Evolutionary conservation across 1,284 basidiomycete species (phyloP).

Genomic region (Sanghuangporus sanghuang): DNA sequence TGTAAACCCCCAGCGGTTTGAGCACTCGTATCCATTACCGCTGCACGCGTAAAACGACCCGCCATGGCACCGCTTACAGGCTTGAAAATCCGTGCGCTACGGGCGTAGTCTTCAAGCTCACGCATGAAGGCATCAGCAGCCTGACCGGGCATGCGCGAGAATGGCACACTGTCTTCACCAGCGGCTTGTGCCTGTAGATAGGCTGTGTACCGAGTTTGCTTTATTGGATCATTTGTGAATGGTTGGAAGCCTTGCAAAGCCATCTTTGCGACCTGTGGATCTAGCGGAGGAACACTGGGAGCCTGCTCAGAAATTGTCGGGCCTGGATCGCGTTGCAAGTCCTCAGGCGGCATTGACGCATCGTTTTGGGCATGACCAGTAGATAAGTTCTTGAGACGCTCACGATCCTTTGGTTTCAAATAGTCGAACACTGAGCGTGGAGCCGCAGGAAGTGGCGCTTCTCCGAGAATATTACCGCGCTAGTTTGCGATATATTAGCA

Average conservation of each 20-base stretch:
- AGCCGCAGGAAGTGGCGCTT: conserved; percentile 63
- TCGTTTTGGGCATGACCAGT: conserved; percentile 25
- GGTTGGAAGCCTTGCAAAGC: conserved; percentile 90
- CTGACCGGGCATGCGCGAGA: conserved; percentile 50
- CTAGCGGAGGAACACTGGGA: conserved; percentile 54
- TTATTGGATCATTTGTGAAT: conserved; percentile 71
- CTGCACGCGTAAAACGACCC: conserved; percentile 81
- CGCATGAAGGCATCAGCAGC: conserved; percentile 66
- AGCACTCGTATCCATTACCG: conserved; percentile 56
- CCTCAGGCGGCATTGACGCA: conserved; percentile 21
- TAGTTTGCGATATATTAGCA: conserved; percentile 28
- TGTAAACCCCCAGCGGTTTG: conserved; percentile 73
- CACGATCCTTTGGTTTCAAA: conserved; percentile 85
- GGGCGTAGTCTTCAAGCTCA: conserved; percentile 83
- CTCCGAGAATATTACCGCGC: conserved; percentile 82
- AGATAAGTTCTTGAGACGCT: conserved; percentile 71
- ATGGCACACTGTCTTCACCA: conserved; percentile 36
- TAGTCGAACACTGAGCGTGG: conserved; percentile 88
- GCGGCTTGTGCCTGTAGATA: conserved; percentile 73
- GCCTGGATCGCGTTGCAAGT: conserved; percentile 23
- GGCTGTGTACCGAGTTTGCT: conserved; percentile 81
- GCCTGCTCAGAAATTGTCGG: conserved; percentile 26
- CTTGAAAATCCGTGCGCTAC: conserved; percentile 86
- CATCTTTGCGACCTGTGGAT: conserved; percentile 78
- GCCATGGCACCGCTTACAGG: conserved; percentile 93